These are phyloP conservation scores for Filobasidium wieringae DNA, from an alignment of 768 basidiomycete genomes.

Conservation along the genomic window DNA sequence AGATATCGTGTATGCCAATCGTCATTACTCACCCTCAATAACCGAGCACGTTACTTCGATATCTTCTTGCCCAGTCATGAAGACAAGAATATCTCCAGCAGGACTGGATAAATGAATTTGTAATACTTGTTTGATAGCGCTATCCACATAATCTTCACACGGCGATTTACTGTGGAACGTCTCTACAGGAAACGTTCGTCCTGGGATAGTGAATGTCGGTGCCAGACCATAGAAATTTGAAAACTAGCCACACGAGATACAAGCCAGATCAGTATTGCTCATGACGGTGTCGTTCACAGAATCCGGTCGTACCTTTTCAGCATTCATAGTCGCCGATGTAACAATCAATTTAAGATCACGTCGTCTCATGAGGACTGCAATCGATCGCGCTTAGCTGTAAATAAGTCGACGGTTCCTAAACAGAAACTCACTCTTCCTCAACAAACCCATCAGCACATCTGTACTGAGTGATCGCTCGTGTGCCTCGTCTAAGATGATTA, in stretches of 20 bases:
- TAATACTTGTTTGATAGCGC: slow-evolving; percentile 92
- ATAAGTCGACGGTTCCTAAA: neutral
- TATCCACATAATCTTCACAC: slow-evolving; percentile 97
- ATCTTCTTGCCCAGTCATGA: slow-evolving; percentile 98
- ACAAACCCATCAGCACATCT: slow-evolving; percentile 92
- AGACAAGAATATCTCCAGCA: slow-evolving; percentile 75
- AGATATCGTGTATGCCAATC: neutral
- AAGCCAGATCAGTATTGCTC: neutral
- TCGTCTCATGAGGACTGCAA: slow-evolving; percentile 66
- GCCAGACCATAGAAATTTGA: slow-evolving; percentile 91
- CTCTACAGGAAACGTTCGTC: slow-evolving; percentile 95
- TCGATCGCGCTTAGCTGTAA: neutral
- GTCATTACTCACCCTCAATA: slow-evolving; percentile 54
- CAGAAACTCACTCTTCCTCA: slow-evolving; percentile 65
- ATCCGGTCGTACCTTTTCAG: slow-evolving; percentile 64
- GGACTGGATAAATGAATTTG: slow-evolving; percentile 91
- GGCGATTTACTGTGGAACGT: slow-evolving; percentile 92
- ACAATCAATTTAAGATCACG: slow-evolving; percentile 92
- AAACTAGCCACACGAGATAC: no score
- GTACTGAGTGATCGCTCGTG: slow-evolving; percentile 96
- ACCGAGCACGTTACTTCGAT: slow-evolving; percentile 96
- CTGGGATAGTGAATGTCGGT: slow-evolving; percentile 83
- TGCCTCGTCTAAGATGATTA: slow-evolving; percentile 97
- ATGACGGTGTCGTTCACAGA: neutral
- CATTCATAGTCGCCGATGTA: slow-evolving; percentile 99